Conservation (phyloP, 129 eudicot species). For the Pseudognaphalium luteoalbum region DNA sequence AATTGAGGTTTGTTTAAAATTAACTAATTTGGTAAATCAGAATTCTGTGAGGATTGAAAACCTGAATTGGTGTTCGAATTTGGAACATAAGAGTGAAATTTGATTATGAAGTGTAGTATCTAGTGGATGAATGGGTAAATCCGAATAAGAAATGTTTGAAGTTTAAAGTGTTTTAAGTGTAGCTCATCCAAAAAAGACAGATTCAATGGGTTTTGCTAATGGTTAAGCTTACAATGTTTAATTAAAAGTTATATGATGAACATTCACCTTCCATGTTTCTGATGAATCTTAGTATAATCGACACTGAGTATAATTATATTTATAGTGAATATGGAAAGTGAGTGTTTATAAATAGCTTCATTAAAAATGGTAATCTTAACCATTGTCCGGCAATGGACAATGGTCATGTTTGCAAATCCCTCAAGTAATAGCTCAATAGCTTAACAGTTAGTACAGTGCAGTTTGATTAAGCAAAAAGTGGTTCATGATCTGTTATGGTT, state of each 20-base stretch:
- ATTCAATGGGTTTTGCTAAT: not conserved
- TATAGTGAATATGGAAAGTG: too few relatives aligned
- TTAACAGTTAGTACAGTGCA: not conserved
- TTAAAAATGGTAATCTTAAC: too few relatives aligned
- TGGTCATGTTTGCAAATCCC: too few relatives aligned
- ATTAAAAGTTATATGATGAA: too few relatives aligned
- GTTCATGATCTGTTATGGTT: constrained; percentile 16
- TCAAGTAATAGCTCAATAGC: not conserved
- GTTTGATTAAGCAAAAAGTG: not conserved
- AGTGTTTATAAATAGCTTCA: too few relatives aligned
- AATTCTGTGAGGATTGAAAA: not conserved
- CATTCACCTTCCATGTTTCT: too few relatives aligned
- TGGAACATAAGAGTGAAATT: constrained; percentile 7
- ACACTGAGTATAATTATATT: too few relatives aligned
- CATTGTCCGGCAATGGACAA: too few relatives aligned
- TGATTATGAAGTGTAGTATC: constrained; percentile 1
- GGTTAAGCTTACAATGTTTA: too few relatives aligned
- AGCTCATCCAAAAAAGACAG: not conserved
- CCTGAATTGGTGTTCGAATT: not conserved
- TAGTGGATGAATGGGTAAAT: constrained; percentile 14
- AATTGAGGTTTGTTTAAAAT: not conserved
- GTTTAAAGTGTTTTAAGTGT: not conserved
- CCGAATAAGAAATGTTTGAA: constrained; percentile 9
- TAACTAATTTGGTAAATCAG: not conserved
- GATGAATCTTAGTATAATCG: too few relatives aligned